These are phyloP conservation scores for Neurospora discreta DNA, from an alignment of 495 filamentous ascomycete genomes.

Conservation along the genomic window DNA sequence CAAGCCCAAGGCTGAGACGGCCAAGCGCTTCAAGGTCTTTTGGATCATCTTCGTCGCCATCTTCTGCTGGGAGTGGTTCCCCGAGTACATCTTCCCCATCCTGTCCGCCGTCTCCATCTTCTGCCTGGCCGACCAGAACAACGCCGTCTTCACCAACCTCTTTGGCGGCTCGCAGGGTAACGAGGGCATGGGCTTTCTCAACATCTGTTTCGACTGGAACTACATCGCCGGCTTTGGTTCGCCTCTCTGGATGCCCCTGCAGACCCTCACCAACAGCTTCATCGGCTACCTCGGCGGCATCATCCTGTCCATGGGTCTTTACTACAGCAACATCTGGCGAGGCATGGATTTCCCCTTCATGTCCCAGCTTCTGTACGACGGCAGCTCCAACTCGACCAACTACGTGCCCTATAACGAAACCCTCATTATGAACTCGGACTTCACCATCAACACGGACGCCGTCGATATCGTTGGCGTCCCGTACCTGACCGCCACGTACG, in stretches of 20 bases:
- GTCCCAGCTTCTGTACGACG: conserved; percentile 14
- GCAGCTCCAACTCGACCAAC: not conserved
- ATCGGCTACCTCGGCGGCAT: conserved; percentile 35
- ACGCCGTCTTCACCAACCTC: conserved; percentile 42
- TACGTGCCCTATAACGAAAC: conserved; percentile 10
- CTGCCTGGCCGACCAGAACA: conserved; percentile 42
- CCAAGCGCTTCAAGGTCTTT: conserved; percentile 29
- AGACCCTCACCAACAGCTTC: conserved; percentile 10
- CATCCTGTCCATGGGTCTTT: conserved; percentile 28
- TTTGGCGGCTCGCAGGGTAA: conserved; percentile 47
- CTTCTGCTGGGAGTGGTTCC: conserved; percentile 43
- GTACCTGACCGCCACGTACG: conserved; percentile 36
- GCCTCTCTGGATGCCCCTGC: conserved; percentile 20
- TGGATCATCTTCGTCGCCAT: conserved; percentile 28
- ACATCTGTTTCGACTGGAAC: conserved; percentile 45
- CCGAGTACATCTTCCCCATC: conserved; percentile 41
- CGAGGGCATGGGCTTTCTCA: conserved; percentile 38
- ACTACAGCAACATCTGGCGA: conserved; percentile 43
- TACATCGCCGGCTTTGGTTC: conserved; percentile 27
- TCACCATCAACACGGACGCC: not conserved
- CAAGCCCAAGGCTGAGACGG: conserved; percentile 24
- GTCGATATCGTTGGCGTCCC: conserved; percentile 9
- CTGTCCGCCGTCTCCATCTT: conserved; percentile 45
- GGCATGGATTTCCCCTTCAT: conserved; percentile 33
- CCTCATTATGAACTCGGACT: conserved; percentile 27